Percentiles rank a stretch among this genome's conserved stretches.
phyloP scores from a whole-genome alignment of 805 yeast genomes.

The Lipomyces yamadae region DNA sequence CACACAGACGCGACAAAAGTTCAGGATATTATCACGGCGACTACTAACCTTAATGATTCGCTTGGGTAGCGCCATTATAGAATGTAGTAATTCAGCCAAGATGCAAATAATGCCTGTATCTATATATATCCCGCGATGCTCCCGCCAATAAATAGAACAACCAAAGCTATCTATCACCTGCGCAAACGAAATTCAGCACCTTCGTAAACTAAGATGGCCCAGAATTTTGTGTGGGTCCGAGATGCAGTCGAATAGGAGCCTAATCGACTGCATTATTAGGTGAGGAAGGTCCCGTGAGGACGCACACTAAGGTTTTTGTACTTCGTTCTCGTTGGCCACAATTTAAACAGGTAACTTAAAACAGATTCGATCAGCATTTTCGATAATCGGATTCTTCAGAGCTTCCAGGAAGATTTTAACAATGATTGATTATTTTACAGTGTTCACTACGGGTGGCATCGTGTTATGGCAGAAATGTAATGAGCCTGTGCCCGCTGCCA shows the following conservation, averaged over 20 bases:
- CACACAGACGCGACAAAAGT: background rate
- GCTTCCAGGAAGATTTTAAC: background rate
- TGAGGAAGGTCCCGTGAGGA: background rate
- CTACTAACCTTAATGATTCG: slow-evolving; percentile 78
- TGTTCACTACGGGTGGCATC: slow-evolving; percentile 59
- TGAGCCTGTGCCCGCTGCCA: slow-evolving; percentile 49
- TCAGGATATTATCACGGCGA: background rate
- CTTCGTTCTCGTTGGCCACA: background rate
- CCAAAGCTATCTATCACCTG: background rate
- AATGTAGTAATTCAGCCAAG: background rate
- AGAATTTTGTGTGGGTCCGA: too few species aligned
- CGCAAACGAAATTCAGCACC: background rate
- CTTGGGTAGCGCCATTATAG: slow-evolving; percentile 66
- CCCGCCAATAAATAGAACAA: background rate
- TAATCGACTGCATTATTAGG: background rate
- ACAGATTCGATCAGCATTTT: background rate
- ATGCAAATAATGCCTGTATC: slow-evolving; percentile 1
- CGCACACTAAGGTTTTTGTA: background rate
- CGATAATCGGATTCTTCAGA: background rate
- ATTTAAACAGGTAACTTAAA: too few species aligned
- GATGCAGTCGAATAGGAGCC: too few species aligned
- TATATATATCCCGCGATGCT: background rate
- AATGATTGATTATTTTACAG: slow-evolving; percentile 56
- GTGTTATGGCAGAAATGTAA: slow-evolving; percentile 56
- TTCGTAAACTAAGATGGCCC: too few species aligned